Evolutionary conservation across 2,329 filamentous ascomycete genomes (phyloP).

Genomic region (Amesomyces nigricolor): DNA sequence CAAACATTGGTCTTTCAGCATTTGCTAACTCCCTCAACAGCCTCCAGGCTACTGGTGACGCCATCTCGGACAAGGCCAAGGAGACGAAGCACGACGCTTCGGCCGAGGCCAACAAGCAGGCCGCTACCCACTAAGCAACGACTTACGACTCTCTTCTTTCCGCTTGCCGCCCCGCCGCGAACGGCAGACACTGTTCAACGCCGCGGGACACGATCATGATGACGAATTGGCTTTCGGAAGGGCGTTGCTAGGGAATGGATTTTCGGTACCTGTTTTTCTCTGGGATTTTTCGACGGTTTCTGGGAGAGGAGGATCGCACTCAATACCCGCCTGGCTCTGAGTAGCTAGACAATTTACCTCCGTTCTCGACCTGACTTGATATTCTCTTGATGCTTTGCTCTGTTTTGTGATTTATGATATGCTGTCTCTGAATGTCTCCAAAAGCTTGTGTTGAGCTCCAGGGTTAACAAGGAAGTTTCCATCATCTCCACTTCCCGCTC

Average conservation of each 20-base stretch:
- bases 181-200: neutral
- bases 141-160: slow-evolving; percentile 8
- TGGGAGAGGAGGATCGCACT: slow-evolving; percentile 4
- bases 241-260: slow-evolving; percentile 10
- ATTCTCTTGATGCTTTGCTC: neutral
- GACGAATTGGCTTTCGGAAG: neutral
- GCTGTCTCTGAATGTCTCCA: neutral
- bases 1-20: neutral
- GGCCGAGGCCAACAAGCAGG: slow-evolving; percentile 37
- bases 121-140: slow-evolving; percentile 32
- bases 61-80: slow-evolving; percentile 33
- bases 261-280: neutral
- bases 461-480: too few relatives aligned
- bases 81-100: slow-evolving; percentile 31
- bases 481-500: too few relatives aligned
- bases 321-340: slow-evolving; percentile 8
- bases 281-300: neutral
- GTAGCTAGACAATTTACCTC: slow-evolving; percentile 9
- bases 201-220: neutral
- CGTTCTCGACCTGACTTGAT: neutral
- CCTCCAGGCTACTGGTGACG: slow-evolving; percentile 29
- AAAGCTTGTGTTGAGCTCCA: too few relatives aligned
- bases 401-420: neutral
- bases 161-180: slow-evolving; percentile 11
- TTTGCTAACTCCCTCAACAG: slow-evolving; percentile 22